Evolutionary conservation across 129 eudicot genomes (phyloP).

Genomic region (Sambucus nigra): DNA sequence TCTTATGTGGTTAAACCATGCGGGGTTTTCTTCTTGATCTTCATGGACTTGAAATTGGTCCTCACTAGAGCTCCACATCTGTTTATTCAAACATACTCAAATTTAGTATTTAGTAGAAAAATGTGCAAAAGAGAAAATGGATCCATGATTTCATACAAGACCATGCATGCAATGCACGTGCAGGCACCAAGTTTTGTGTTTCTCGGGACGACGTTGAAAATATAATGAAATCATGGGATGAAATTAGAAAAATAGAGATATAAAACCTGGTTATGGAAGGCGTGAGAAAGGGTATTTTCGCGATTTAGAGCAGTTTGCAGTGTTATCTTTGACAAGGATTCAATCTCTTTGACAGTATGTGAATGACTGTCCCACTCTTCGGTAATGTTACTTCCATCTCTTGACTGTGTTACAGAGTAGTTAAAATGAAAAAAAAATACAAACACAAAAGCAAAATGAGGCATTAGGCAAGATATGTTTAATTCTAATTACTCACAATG

Average conservation of each 20-base stretch:
- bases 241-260: background rate
- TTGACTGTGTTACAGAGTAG: constrained; percentile 21
- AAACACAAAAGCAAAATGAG: background rate
- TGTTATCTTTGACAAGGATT: constrained; percentile 13
- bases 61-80: constrained; percentile 30
- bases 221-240: background rate
- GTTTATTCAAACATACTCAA: background rate
- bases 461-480: background rate
- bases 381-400: constrained; percentile 14
- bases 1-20: constrained; percentile 1
- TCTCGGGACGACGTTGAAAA: no score
- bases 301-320: constrained; percentile 24
- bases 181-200: no score
- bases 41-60: constrained; percentile 16
- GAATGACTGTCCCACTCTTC: constrained; percentile 19
- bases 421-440: background rate
- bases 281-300: constrained; percentile 24
- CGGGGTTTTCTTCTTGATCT: constrained; percentile 5
- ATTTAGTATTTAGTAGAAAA: background rate
- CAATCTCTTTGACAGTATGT: constrained; percentile 20
- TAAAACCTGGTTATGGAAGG: constrained; percentile 38
- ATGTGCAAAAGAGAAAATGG: background rate
- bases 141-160: no score
- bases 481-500: constrained; percentile 14
- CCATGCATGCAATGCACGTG: no score